These are phyloP conservation scores for Mucor lusitanicus DNA, from an alignment of 371 early-diverging fungal genomes.

Conservation along the genomic window DNA sequence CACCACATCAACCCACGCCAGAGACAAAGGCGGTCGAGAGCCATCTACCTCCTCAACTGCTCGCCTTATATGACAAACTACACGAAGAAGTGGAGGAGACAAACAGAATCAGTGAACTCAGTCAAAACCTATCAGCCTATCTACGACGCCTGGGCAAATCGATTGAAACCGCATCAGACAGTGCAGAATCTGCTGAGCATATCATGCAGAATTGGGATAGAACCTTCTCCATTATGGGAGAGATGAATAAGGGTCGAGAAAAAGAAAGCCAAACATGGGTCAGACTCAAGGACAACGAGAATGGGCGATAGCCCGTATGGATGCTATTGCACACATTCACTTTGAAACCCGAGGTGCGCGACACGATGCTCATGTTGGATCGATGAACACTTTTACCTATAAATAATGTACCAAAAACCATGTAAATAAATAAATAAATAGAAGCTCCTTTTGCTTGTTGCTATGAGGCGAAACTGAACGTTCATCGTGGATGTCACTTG, in stretches of 20 bases:
- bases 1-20: not conserved
- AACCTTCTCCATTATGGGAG: conserved; percentile 15
- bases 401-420: too few relatives aligned
- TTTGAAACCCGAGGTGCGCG: too few relatives aligned
- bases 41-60: not conserved
- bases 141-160: not conserved
- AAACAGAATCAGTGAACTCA: not conserved
- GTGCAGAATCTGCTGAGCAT: not conserved
- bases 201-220: conserved; percentile 21
- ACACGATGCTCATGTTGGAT: too few relatives aligned
- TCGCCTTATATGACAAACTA: not conserved
- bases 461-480: too few relatives aligned
- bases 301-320: not conserved
- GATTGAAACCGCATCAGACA: not conserved
- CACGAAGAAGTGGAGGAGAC: not conserved
- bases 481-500: too few relatives aligned
- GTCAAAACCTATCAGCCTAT: not conserved
- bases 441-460: too few relatives aligned
- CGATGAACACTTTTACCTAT: too few relatives aligned
- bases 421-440: too few relatives aligned
- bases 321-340: not conserved
- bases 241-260: not conserved
- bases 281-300: not conserved
- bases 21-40: not conserved
- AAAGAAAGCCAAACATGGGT: conserved; percentile 1